A percentile compares a stretch with the other conserved stretches of the same genome.
phyloP scores from a whole-genome alignment of 495 filamentous ascomycete species.

The Penicillium alfredii region DNA sequence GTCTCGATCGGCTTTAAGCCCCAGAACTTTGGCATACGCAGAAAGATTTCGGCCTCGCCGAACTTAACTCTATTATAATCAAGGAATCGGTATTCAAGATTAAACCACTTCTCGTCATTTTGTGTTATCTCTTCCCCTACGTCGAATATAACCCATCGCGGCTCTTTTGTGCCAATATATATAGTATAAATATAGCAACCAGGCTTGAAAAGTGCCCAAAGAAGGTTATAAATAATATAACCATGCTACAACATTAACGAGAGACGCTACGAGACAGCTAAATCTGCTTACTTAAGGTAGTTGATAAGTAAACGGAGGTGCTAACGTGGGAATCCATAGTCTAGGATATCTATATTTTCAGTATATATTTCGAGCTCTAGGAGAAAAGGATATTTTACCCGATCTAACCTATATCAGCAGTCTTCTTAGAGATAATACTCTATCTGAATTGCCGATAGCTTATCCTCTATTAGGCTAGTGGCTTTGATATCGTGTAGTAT shows the following conservation, averaged over 20 bases:
- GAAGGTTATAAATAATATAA: conserved; percentile 29
- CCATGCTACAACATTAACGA: conserved; percentile 30
- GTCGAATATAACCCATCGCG: conserved; percentile 60
- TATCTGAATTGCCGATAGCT: conserved; percentile 16
- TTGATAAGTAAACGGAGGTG: conserved; percentile 38
- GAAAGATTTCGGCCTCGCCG: conserved; percentile 17
- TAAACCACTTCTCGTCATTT: conserved; percentile 25
- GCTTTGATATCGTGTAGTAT: too few species aligned
- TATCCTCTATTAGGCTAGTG: conserved; percentile 25
- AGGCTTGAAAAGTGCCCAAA: too few species aligned
- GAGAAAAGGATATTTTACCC: conserved; percentile 29
- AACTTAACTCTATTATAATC: conserved; percentile 25
- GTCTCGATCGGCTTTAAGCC: conserved; percentile 22
- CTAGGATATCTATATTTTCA: conserved; percentile 6
- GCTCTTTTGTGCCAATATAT: conserved; percentile 36
- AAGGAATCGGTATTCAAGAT: conserved; percentile 31
- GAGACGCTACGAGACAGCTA: conserved; percentile 27
- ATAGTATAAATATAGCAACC: conserved; percentile 22
- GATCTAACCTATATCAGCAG: conserved; percentile 18
- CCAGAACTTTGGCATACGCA: conserved; percentile 23
- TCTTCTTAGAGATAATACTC: conserved; percentile 7
- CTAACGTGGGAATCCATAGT: conserved; percentile 6
- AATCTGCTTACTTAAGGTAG: conserved; percentile 32
- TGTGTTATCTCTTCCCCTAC: conserved; percentile 42
- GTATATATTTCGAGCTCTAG: conserved; percentile 21